These are phyloP conservation scores for Trichoderma citrinoviride DNA, from an alignment of 2,329 filamentous ascomycete genomes.

Conservation along the genomic window DNA sequence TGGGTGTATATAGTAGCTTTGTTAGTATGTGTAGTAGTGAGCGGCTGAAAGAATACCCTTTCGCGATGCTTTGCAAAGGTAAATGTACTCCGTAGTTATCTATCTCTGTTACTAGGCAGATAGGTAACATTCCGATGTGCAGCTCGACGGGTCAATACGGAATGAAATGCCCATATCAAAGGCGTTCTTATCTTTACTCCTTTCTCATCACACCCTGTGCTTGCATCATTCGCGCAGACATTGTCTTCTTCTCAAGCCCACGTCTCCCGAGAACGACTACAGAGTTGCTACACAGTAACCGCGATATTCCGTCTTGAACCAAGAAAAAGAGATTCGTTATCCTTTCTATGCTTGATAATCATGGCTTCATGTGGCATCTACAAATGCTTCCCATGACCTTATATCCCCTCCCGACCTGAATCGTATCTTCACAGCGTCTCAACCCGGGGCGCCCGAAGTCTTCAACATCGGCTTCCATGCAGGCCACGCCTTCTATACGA, in stretches of 20 bases:
- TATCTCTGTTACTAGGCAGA: too few relatives aligned
- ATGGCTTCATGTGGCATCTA: constrained; percentile 20
- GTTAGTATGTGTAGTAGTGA: too few relatives aligned
- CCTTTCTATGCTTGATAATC: constrained; percentile 18
- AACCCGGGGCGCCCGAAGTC: background rate
- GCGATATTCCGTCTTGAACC: background rate
- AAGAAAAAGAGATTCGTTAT: constrained; percentile 1
- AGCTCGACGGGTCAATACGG: constrained; percentile 14
- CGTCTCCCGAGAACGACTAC: background rate
- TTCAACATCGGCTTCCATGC: background rate
- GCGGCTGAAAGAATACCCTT: constrained; percentile 15
- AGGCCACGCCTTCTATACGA: constrained; percentile 1
- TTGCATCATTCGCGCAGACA: background rate
- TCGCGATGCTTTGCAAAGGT: too few relatives aligned
- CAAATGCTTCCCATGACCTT: constrained; percentile 11
- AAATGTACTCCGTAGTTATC: too few relatives aligned
- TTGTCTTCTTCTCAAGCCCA: background rate
- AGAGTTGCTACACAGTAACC: too few relatives aligned
- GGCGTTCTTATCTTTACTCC: background rate
- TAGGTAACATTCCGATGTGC: background rate
- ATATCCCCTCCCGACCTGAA: background rate
- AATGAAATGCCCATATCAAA: background rate
- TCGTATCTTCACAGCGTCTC: background rate
- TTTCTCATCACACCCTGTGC: background rate
- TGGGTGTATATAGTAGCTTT: too few relatives aligned